Evolutionary conservation across 2,329 filamentous ascomycete species (phyloP).

Genomic region (Pseudogymnoascus sp.): DNA sequence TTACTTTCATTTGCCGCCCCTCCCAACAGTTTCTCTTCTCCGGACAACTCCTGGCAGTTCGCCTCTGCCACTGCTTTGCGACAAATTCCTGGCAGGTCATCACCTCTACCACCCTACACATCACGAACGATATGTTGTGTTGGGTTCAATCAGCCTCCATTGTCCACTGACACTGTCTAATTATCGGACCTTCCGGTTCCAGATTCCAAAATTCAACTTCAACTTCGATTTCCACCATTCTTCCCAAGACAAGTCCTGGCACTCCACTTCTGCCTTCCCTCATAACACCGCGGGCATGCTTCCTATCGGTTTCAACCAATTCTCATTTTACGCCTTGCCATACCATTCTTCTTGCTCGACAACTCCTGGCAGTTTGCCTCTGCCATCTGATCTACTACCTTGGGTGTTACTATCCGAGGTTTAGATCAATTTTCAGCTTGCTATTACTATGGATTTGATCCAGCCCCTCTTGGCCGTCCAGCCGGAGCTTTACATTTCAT

Average conservation of each 20-base stretch:
- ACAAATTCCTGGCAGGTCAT: not conserved
- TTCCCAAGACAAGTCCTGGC: not conserved
- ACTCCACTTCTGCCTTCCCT: not conserved
- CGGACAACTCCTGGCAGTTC: not conserved
- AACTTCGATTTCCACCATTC: not conserved
- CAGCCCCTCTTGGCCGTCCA: not conserved
- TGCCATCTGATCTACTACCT: not conserved
- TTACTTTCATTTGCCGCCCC: not conserved
- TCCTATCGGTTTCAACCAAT: not conserved
- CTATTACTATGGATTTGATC: not conserved
- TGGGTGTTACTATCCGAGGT: not conserved
- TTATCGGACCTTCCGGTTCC: not conserved
- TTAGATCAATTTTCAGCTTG: not conserved
- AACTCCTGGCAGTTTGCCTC: not conserved
- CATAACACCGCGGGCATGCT: not conserved
- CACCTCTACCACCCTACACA: not conserved
- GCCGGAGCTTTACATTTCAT: not conserved
- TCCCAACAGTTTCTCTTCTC: not conserved
- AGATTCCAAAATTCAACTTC: not conserved
- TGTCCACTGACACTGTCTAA: not conserved
- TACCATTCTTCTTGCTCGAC: not conserved
- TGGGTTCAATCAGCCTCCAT: not conserved
- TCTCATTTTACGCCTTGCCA: not conserved
- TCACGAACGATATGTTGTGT: not conserved
- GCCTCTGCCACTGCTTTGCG: not conserved